These are phyloP conservation scores for Anethum foeniculum DNA, from an alignment of 140 eudicot species.

Conservation along the genomic window DNA sequence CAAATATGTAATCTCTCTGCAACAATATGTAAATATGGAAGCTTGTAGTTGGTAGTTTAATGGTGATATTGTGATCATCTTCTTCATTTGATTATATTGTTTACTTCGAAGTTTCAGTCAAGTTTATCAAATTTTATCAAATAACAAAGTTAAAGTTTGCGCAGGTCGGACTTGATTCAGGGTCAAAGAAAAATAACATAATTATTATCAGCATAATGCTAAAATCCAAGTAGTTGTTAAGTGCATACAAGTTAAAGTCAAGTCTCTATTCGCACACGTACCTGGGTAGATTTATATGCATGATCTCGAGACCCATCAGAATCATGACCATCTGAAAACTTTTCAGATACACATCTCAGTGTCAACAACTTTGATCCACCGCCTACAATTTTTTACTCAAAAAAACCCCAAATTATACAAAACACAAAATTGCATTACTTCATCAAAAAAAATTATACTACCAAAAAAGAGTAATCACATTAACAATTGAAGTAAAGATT, in stretches of 20 bases:
- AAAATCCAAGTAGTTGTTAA: background rate
- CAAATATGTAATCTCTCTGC: too few species aligned
- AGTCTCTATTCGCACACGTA: background rate
- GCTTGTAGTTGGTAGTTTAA: too few species aligned
- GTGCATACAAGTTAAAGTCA: background rate
- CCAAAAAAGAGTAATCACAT: background rate
- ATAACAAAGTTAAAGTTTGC: background rate
- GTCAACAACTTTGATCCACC: conserved; percentile 27
- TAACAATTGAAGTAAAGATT: background rate
- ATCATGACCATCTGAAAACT: conserved; percentile 25
- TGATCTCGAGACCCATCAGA: conserved; percentile 17
- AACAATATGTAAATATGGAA: too few species aligned
- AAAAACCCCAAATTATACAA: background rate
- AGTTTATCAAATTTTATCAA: too few species aligned
- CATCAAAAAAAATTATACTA: background rate
- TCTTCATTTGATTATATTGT: too few species aligned
- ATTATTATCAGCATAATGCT: background rate
- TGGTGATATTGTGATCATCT: too few species aligned
- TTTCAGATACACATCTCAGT: conserved; percentile 34
- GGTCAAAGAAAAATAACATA: background rate
- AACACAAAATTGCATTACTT: background rate
- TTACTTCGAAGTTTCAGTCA: too few species aligned
- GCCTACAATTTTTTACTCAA: conserved; percentile 20
- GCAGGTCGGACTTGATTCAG: background rate
- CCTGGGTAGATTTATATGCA: conserved; percentile 32